Evolutionary conservation across 148 eudicot genomes (phyloP).

Genomic region (Nyssa sinensis): DNA sequence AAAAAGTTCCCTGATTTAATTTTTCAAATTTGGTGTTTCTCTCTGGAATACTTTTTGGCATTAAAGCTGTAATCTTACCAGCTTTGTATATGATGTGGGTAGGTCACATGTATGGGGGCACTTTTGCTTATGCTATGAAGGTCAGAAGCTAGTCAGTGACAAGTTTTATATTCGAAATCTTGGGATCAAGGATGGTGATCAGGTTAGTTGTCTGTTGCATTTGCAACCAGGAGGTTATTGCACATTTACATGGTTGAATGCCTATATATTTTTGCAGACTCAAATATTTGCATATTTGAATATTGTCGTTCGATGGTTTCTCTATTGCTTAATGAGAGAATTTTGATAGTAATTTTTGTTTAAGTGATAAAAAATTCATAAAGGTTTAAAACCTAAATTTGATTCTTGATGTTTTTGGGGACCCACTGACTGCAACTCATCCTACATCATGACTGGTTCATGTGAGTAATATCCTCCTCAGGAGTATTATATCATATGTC

Average conservation of each 20-base stretch:
- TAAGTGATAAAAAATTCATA: neutral
- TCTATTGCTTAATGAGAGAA: neutral
- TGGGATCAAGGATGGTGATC: conserved; percentile 47
- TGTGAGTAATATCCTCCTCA: neutral
- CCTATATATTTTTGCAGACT: neutral
- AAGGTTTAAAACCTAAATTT: neutral
- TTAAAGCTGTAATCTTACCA: neutral
- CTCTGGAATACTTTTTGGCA: neutral
- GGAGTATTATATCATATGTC: neutral
- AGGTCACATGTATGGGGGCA: conserved; percentile 52
- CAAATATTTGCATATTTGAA: neutral
- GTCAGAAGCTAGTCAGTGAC: conserved; percentile 36
- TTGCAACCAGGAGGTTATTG: neutral
- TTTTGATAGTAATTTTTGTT: neutral
- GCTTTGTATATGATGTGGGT: conserved; percentile 10
- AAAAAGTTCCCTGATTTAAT: neutral
- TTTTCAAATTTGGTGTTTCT: neutral
- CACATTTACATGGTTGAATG: neutral
- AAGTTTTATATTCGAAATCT: conserved; percentile 23
- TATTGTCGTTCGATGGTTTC: neutral
- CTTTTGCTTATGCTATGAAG: conserved; percentile 43
- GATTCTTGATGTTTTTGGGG: too few relatives aligned
- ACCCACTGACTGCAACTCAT: too few relatives aligned
- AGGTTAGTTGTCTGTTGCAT: conserved; percentile 26
- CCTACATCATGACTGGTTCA: neutral